These are phyloP conservation scores for Diplosphaera chodatii DNA, from an alignment of 139 green algal genomes.

Conservation along the genomic window DNA sequence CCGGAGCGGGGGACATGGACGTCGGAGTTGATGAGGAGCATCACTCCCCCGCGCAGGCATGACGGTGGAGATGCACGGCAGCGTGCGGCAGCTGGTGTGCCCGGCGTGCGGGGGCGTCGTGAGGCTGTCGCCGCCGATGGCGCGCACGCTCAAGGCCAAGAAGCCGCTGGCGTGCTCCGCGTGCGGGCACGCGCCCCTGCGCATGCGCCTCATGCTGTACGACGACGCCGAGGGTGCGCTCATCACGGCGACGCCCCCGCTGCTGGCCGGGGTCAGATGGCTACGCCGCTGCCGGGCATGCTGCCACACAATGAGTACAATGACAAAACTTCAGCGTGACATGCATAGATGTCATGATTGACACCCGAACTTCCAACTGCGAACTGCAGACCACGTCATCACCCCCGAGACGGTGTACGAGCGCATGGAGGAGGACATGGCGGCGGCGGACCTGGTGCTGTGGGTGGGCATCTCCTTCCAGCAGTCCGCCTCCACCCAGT, in stretches of 20 bases:
- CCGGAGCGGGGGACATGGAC: too few species aligned
- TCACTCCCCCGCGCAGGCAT: too few species aligned
- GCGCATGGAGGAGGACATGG: constrained; percentile 73
- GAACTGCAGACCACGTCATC: constrained; percentile 56
- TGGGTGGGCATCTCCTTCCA: constrained; percentile 93
- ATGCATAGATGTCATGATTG: too few species aligned
- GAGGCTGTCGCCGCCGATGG: constrained; percentile 28
- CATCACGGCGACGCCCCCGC: too few species aligned
- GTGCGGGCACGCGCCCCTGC: constrained; percentile 21
- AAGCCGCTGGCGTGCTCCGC: constrained; percentile 32
- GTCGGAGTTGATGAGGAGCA: too few species aligned
- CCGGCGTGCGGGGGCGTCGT: constrained; percentile 34
- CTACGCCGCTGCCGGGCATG: too few species aligned
- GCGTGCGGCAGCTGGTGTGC: constrained; percentile 58
- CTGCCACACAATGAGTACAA: too few species aligned
- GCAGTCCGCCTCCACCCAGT: constrained; percentile 75
- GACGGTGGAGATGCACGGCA: constrained; percentile 89
- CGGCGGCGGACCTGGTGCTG: constrained; percentile 66
- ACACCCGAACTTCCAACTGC: too few species aligned
- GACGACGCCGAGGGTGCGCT: constrained; percentile 71
- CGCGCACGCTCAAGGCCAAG: constrained; percentile 30
- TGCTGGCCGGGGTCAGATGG: too few species aligned
- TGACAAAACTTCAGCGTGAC: too few species aligned
- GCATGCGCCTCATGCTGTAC: constrained; percentile 83
- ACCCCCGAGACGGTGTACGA: constrained; percentile 81